Percentiles rank a stretch among this genome's conserved stretches.
phyloP scores from a whole-genome alignment of 1,139 yeast genomes.

The Nakaseomyces kungkrabaensis region DNA sequence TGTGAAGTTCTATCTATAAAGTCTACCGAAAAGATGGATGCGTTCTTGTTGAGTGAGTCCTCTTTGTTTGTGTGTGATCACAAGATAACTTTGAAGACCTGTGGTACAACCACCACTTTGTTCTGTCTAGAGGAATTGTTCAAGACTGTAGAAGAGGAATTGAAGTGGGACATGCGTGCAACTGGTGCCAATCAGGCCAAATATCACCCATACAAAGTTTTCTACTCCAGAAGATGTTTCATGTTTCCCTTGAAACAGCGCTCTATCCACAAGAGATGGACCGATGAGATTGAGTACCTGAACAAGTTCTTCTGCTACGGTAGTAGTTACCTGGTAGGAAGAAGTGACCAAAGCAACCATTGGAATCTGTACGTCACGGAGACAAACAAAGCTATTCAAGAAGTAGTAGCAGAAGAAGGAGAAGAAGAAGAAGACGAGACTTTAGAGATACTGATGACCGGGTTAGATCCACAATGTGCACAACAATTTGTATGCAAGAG shows the following conservation, averaged over 20 bases:
- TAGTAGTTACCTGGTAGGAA: conserved; percentile 70
- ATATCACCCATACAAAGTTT: conserved; percentile 49
- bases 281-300: conserved; percentile 62
- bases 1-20: conserved; percentile 84
- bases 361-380: conserved; percentile 83
- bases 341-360: conserved; percentile 61
- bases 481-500: conserved; percentile 48
- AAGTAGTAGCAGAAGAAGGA: conserved; percentile 9
- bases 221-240: conserved; percentile 84
- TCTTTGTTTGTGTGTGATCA: conserved; percentile 84
- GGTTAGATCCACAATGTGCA: conserved; percentile 51
- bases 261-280: conserved; percentile 79
- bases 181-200: conserved; percentile 14
- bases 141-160: conserved; percentile 37
- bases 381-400: conserved; percentile 16
- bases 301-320: conserved; percentile 55
- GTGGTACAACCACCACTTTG: conserved; percentile 91
- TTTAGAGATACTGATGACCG: conserved; percentile 87
- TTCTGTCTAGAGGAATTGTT: conserved; percentile 63
- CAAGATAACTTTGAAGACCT: conserved; percentile 79
- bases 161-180: conserved; percentile 30
- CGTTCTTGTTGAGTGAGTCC: conserved; percentile 81
- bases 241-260: conserved; percentile 86
- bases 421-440: conserved; percentile 50
- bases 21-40: conserved; percentile 57